Percentiles rank a stretch among this genome's conserved stretches.
These are phyloP conservation scores for Aspergillus sp. DNA, from an alignment of 2,329 filamentous ascomycete species.

Conservation along the genomic window DNA sequence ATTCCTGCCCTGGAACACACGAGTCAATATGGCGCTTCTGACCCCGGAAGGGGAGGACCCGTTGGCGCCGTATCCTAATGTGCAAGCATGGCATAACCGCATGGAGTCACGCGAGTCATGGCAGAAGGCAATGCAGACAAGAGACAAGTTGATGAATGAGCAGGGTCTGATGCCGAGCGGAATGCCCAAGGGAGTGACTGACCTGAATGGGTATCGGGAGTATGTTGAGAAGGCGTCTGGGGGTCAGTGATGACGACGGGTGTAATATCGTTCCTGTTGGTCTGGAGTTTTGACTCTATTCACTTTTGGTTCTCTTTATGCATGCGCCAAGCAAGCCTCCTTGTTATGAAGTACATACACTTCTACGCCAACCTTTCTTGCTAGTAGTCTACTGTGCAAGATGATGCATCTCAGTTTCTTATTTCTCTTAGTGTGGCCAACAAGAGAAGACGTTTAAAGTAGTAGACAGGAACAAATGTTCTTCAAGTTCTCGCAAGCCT, in stretches of 20 bases:
- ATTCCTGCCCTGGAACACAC: slow-evolving; percentile 7
- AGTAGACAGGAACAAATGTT: no score
- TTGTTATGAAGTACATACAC: no score
- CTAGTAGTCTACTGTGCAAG: no score
- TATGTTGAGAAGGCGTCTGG: neutral
- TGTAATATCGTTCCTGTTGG: no score
- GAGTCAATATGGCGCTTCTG: neutral
- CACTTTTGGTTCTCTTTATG: no score
- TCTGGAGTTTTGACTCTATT: no score
- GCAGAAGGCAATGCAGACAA: neutral
- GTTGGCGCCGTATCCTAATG: neutral
- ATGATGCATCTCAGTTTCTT: no score
- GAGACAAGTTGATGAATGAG: slow-evolving; percentile 4
- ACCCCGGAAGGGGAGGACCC: neutral
- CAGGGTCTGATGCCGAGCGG: slow-evolving; percentile 1
- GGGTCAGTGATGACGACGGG: neutral
- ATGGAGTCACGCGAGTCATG: slow-evolving; percentile 6
- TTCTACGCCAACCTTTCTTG: no score
- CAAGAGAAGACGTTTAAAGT: no score
- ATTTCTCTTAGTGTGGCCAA: no score
- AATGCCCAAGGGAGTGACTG: slow-evolving; percentile 4
- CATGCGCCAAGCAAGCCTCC: no score
- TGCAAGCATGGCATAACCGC: slow-evolving; percentile 3
- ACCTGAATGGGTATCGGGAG: slow-evolving; percentile 4
- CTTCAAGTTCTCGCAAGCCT: no score